These are phyloP conservation scores for Penicillium angulare DNA, from an alignment of 495 filamentous ascomycete species.

Conservation along the genomic window DNA sequence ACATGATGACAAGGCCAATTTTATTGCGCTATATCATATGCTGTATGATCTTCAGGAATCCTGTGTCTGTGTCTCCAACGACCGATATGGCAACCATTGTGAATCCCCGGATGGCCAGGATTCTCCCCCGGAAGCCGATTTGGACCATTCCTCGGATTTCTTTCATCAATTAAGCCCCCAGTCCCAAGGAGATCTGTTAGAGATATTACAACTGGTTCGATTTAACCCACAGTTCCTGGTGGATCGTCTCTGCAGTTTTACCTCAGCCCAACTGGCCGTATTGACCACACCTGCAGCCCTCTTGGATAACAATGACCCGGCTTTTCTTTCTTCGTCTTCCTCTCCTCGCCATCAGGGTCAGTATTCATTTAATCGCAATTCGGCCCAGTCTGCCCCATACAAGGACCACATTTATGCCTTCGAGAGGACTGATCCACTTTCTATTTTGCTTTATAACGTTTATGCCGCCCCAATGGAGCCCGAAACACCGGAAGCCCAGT, in stretches of 20 bases:
- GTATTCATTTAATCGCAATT: conserved; percentile 52
- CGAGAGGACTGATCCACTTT: conserved; percentile 83
- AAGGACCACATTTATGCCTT: conserved; percentile 59
- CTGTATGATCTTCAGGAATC: conserved; percentile 85
- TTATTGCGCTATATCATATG: conserved; percentile 82
- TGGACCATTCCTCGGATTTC: conserved; percentile 61
- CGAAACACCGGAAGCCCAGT: conserved; percentile 70
- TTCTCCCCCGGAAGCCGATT: conserved; percentile 25
- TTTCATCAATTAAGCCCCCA: conserved; percentile 76
- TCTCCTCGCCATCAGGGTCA: conserved; percentile 61
- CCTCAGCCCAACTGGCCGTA: conserved; percentile 68
- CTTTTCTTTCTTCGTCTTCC: conserved; percentile 71
- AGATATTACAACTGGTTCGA: conserved; percentile 78
- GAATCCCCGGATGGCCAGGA: conserved; percentile 43
- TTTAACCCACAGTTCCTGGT: conserved; percentile 85
- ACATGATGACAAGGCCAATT: conserved; percentile 84
- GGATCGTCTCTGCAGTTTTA: conserved; percentile 69
- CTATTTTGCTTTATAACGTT: conserved; percentile 80
- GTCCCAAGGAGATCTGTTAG: conserved; percentile 69
- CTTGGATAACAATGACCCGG: conserved; percentile 76
- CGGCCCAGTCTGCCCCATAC: conserved; percentile 53
- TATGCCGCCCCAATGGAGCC: conserved; percentile 72
- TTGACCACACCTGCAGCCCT: conserved; percentile 72
- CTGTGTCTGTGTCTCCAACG: conserved; percentile 74
- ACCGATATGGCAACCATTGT: conserved; percentile 38